Conservation (phyloP, 768 basidiomycete genomes). For the Hypholoma fasciculare region DNA sequence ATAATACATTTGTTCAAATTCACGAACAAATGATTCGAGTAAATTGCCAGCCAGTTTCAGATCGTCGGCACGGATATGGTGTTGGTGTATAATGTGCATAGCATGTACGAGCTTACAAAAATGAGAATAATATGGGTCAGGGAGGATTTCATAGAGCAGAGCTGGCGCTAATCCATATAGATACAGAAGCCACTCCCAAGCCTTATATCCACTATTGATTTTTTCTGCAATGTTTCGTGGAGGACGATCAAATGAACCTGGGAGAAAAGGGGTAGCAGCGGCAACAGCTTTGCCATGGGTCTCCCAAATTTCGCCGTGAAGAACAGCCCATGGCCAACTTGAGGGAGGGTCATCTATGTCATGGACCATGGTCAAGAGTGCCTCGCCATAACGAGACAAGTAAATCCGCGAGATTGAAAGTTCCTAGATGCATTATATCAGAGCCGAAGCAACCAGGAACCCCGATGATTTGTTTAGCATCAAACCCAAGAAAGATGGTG, state of each 20-base stretch:
- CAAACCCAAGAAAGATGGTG: conserved; percentile 19
- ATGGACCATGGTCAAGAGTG: conserved; percentile 13
- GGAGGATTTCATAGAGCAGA: conserved; percentile 15
- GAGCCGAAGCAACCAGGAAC: conserved; percentile 22
- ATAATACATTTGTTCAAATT: conserved; percentile 36
- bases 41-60: background rate
- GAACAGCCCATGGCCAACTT: conserved; percentile 30
- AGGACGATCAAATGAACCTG: conserved; percentile 40
- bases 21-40: conserved; percentile 21
- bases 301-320: conserved; percentile 27
- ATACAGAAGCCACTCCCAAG: conserved; percentile 25
- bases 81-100: conserved; percentile 24
- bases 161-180: conserved; percentile 22
- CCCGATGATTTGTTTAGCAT: background rate
- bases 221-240: conserved; percentile 37
- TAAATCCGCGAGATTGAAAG: conserved; percentile 39
- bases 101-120: conserved; percentile 27
- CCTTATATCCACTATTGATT: conserved; percentile 20
- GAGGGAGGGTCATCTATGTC: conserved; percentile 11
- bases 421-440: conserved; percentile 39
- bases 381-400: conserved; percentile 34
- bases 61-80: conserved; percentile 4
- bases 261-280: conserved; percentile 28
- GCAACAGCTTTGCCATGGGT: conserved; percentile 35
- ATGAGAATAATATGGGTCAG: conserved; percentile 2